Evolutionary conservation across 1,139 yeast species (phyloP).

Genomic region (Nakaseomyces uthaithaninus): DNA sequence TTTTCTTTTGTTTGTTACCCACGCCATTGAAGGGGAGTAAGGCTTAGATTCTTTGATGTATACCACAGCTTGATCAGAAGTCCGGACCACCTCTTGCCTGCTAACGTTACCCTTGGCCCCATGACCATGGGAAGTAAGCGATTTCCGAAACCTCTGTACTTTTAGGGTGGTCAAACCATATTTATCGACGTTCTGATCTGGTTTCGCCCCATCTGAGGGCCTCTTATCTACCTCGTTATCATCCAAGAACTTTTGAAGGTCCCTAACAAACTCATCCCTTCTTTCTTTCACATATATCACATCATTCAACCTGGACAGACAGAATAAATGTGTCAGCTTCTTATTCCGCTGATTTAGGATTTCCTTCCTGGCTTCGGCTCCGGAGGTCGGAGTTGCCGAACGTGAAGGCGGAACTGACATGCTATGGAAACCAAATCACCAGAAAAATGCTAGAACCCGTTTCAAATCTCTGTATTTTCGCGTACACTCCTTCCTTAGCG

Average conservation of each 20-base stretch:
- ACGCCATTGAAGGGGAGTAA: constrained; percentile 3
- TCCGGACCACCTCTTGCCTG: neutral
- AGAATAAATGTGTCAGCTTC: constrained; percentile 1
- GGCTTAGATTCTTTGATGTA: neutral
- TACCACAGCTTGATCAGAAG: constrained; percentile 1
- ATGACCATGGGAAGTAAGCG: neutral
- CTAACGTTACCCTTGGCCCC: neutral
- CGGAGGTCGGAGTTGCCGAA: constrained; percentile 5
- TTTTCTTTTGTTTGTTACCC: constrained; percentile 1
- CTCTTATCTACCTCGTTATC: constrained; percentile 5
- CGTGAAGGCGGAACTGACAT: constrained; percentile 5
- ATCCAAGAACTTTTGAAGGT: constrained; percentile 3
- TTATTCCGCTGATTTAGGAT: constrained; percentile 1
- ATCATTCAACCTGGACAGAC: constrained; percentile 2
- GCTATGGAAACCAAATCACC: too few species aligned
- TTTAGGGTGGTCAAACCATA: neutral
- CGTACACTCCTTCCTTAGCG: too few species aligned
- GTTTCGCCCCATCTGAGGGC: neutral
- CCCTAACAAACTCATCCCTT: constrained; percentile 4
- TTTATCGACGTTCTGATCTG: neutral
- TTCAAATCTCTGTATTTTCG: too few species aligned
- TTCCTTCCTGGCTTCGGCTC: constrained; percentile 3
- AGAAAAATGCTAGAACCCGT: too few species aligned
- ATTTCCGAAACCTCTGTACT: constrained; percentile 5
- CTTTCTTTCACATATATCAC: constrained; percentile 1